Evolutionary conservation across 768 basidiomycete species (phyloP).

Genomic region (Leccinum olivaceopallidum): DNA sequence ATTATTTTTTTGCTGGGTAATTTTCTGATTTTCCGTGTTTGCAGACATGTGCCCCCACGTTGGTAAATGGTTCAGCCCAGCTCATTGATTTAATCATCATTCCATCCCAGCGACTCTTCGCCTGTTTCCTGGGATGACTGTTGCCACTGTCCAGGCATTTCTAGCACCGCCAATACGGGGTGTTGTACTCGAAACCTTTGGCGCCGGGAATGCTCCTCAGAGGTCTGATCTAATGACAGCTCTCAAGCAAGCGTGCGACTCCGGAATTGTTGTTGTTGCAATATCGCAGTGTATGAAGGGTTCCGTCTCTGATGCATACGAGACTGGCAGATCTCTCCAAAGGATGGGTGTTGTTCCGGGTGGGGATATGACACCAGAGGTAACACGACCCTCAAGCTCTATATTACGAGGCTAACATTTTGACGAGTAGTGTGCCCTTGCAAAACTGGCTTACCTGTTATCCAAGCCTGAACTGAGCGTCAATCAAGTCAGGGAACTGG

Average conservation of each 20-base stretch:
- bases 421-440: conserved; percentile 70
- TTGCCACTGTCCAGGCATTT: conserved; percentile 72
- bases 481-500: conserved; percentile 69
- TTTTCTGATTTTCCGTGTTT: conserved; percentile 15
- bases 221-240: conserved; percentile 72
- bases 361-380: conserved; percentile 96
- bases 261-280: conserved; percentile 86
- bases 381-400: conserved; percentile 26
- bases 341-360: conserved; percentile 81
- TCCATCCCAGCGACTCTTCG: conserved; percentile 66
- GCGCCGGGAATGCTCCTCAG: conserved; percentile 91
- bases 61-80: conserved; percentile 44
- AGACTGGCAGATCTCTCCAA: conserved; percentile 70
- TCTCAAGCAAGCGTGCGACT: conserved; percentile 77
- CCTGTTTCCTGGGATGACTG: conserved; percentile 85
- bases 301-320: conserved; percentile 81
- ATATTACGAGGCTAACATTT: conserved; percentile 1
- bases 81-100: conserved; percentile 17
- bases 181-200: conserved; percentile 89
- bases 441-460: conserved; percentile 88
- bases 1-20: not conserved
- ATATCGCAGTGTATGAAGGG: conserved; percentile 91
- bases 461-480: conserved; percentile 78
- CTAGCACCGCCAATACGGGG: conserved; percentile 73
- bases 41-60: conserved; percentile 81